Evolutionary conservation across 2,329 filamentous ascomycete genomes (phyloP), one percentile per base, ranked within the genome.

Genomic region (Verticillium longisporum): DNA sequence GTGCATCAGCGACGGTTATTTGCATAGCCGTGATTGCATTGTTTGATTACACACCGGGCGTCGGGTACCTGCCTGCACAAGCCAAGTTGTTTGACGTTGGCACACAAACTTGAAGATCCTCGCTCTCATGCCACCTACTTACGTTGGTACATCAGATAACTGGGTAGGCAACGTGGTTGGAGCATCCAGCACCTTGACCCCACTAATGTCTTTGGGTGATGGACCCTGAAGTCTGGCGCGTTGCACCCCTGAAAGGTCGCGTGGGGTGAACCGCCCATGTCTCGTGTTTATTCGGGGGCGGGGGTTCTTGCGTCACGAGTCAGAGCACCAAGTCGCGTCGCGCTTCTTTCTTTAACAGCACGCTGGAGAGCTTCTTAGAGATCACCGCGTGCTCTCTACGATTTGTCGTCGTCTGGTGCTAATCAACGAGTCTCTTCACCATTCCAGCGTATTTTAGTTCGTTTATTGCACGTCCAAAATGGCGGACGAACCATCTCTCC

Each of bases 401-500:
- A 18, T 18, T 21, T 18, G 3, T 2, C 7, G n/a, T 21, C 7
- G 7, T 50, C 6, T 7, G n/a, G 4, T 10, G 9, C 7, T 18
- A 50, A 18, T 6, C 18, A 50, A n/a, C 45, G 45, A 45, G 14
- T 55, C 6, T 9, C 13, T 57, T 38, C 13, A 18, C 38, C 56
- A 9, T 18, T 38, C 13, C n/a, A 18, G 21, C 38, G n/a, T 57
- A 18, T 41, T 26, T 41, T 60, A 9, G 45, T 26, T 50, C 18
- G 55, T 36, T 55, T 13, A 9, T 15, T 34, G n/a, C 10, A 36
- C 18, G 21, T 13, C 18, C 31, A 31, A 62, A 61, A 77, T 77
- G 73, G 68, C 73, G 10, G 77, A 79, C 31, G 78, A 80, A 64
- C 74, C 73, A 13, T 72, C 74, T 14, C 70, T 80, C 14, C 78